A percentile compares a stretch with the other conserved stretches of the same genome.
Conservation (phyloP, 345 rosid species). For the Noccaea caerulescens region DNA sequence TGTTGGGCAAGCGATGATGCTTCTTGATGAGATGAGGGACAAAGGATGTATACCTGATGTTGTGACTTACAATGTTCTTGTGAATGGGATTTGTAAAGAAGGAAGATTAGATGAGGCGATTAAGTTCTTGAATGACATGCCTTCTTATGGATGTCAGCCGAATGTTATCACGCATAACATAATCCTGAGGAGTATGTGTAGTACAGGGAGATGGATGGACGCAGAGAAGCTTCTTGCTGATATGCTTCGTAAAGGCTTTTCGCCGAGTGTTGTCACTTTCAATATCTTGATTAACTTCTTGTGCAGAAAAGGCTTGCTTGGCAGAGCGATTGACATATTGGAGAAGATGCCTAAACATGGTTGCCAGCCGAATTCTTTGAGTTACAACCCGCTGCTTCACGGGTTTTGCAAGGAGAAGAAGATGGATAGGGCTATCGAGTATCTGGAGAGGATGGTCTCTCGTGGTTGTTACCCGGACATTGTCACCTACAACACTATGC, state of each 20-base stretch:
- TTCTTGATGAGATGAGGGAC: conserved; percentile 81
- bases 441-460: conserved; percentile 81
- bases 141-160: conserved; percentile 74
- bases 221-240: conserved; percentile 78
- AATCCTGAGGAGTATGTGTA: conserved; percentile 79
- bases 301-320: conserved; percentile 79
- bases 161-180: conserved; percentile 79
- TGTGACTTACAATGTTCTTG: conserved; percentile 81
- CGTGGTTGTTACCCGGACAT: conserved; percentile 92
- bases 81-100: conserved; percentile 86
- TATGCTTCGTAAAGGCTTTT: conserved; percentile 75
- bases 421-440: conserved; percentile 83
- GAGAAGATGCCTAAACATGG: conserved; percentile 90
- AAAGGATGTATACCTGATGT: conserved; percentile 83
- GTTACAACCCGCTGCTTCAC: conserved; percentile 84
- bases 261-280: conserved; percentile 89
- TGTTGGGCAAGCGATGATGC: conserved; percentile 85
- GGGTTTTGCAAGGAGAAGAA: conserved; percentile 88
- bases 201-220: conserved; percentile 89
- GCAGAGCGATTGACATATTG: conserved; percentile 75
- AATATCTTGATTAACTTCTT: conserved; percentile 86
- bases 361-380: conserved; percentile 74
- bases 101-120: conserved; percentile 88
- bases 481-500: conserved; percentile 86
- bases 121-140: conserved; percentile 69